These are phyloP conservation scores for Fusarium succisae DNA, from an alignment of 2,329 filamentous ascomycete genomes.

Conservation along the genomic window DNA sequence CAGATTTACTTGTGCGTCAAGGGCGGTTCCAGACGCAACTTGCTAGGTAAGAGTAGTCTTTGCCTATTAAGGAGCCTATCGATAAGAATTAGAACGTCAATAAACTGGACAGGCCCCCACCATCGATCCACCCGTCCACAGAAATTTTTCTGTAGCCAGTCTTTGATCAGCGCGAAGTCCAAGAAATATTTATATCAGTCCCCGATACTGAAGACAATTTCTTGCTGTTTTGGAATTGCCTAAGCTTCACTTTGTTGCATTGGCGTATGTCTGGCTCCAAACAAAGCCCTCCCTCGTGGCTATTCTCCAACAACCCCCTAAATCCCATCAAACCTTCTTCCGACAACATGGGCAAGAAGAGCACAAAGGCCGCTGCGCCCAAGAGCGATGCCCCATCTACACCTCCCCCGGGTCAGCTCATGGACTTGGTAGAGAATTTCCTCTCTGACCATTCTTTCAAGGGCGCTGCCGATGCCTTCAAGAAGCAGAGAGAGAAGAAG, in stretches of 20 bases:
- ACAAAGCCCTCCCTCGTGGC: constrained; percentile 52
- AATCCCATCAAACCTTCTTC: constrained; percentile 31
- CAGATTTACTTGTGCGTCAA: neutral
- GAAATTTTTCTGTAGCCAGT: constrained; percentile 39
- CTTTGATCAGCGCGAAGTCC: constrained; percentile 7
- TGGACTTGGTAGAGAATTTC: constrained; percentile 74
- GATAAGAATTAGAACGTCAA: constrained; percentile 32
- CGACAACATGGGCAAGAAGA: constrained; percentile 49
- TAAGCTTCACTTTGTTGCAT: neutral
- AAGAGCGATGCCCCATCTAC: constrained; percentile 34
- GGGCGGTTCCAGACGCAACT: neutral
- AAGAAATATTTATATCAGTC: constrained; percentile 23
- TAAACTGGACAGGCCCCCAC: constrained; percentile 38
- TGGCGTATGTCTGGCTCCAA: constrained; percentile 48
- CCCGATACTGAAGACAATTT: constrained; percentile 1
- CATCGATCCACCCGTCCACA: constrained; percentile 26
- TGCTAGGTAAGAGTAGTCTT: neutral
- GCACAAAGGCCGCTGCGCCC: constrained; percentile 29
- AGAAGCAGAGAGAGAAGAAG: constrained; percentile 67
- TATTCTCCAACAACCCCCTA: constrained; percentile 54
- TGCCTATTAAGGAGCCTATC: neutral
- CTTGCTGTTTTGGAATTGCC: constrained; percentile 5
- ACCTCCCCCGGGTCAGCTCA: constrained; percentile 66
- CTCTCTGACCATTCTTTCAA: constrained; percentile 72
- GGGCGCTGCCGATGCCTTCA: constrained; percentile 68